Conservation (phyloP, 306 rosid species). For the Hippophae gyantsensis region DNA sequence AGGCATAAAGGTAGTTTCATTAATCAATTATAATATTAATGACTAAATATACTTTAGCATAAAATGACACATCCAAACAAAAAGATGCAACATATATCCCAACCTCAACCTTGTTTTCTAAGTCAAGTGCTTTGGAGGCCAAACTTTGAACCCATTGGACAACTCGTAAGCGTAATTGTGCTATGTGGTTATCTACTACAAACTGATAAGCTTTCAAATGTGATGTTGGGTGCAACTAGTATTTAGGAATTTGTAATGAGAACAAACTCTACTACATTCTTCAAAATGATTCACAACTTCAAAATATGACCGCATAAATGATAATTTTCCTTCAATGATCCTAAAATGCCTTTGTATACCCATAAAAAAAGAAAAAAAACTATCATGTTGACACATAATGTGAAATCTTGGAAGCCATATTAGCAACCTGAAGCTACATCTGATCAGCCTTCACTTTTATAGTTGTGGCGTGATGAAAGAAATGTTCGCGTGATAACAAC, state of each 20-base stretch:
- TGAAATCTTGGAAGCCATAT: constrained; percentile 51
- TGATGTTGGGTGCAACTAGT: constrained; percentile 70
- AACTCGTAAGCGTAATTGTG: constrained; percentile 80
- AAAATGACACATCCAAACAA: constrained; percentile 11
- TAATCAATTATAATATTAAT: neutral
- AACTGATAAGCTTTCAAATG: constrained; percentile 86
- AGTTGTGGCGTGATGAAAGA: constrained; percentile 56
- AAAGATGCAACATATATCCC: constrained; percentile 1
- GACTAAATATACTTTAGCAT: neutral
- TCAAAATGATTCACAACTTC: neutral
- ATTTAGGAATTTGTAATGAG: constrained; percentile 25
- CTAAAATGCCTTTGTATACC: neutral
- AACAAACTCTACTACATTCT: constrained; percentile 1
- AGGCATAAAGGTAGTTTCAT: neutral
- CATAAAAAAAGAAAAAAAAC: no score
- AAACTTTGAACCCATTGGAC: constrained; percentile 93
- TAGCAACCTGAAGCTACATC: constrained; percentile 81
- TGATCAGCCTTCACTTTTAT: constrained; percentile 77
- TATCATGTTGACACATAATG: no score
- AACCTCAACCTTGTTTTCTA: constrained; percentile 70
- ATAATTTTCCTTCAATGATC: constrained; percentile 13
- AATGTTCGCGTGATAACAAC: constrained; percentile 75
- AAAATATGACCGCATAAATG: neutral
- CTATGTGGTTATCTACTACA: constrained; percentile 65
- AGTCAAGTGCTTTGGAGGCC: constrained; percentile 86